phyloP scores from a whole-genome alignment of 495 filamentous ascomycete species.

The Penicillium lividum region DNA sequence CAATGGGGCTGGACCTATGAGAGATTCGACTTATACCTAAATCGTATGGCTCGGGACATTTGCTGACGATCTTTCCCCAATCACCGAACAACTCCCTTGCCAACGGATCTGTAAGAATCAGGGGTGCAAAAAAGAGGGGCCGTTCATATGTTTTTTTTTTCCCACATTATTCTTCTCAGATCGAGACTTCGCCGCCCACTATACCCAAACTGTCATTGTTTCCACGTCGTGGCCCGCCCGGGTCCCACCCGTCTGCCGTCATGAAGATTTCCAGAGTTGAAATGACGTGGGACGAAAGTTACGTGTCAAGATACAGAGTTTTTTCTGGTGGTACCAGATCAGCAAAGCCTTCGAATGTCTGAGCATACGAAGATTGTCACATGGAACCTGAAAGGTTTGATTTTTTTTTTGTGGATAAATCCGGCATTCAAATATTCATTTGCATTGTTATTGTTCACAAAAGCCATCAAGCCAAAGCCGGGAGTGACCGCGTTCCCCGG shows the following conservation, averaged over 20 bases:
- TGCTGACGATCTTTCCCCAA: conserved; percentile 25
- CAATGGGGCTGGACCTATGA: conserved; percentile 15
- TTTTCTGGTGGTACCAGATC: neutral
- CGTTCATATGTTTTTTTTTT: conserved; percentile 7
- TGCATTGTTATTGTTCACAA: neutral
- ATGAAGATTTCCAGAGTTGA: conserved; percentile 7
- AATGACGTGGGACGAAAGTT: conserved; percentile 9
- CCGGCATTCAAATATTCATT: too few species aligned
- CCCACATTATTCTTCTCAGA: neutral
- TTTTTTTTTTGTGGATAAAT: neutral
- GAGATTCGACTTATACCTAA: conserved; percentile 1
- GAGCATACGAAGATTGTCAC: too few species aligned
- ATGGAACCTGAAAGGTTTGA: neutral
- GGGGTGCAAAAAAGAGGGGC: conserved; percentile 9
- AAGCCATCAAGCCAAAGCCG: conserved; percentile 6
- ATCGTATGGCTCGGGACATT: conserved; percentile 21
- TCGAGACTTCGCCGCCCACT: conserved; percentile 11
- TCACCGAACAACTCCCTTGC: neutral
- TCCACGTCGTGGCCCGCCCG: conserved; percentile 13
- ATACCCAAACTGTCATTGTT: conserved; percentile 2
- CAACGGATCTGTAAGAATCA: neutral
- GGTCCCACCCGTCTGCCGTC: conserved; percentile 20
- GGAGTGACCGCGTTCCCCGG: conserved; percentile 21
- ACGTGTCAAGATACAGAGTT: neutral
- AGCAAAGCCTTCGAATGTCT: neutral